Conservation (phyloP, 2,329 filamentous ascomycete species). For the Aureobasidium sp. region DNA sequence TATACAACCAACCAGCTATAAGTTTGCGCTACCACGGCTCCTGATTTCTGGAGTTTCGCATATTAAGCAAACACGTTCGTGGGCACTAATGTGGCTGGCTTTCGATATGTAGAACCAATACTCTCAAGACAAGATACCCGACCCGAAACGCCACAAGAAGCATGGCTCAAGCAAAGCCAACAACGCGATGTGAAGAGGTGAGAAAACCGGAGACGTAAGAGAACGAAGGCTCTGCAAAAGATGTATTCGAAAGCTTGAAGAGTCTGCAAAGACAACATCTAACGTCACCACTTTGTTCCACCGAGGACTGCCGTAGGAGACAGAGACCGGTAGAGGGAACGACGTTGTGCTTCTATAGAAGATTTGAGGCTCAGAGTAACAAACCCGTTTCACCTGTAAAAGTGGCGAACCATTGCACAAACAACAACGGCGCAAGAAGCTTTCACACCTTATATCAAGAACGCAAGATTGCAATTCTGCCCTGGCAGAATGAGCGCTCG, state of each 20-base stretch:
- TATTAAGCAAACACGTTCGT: background rate
- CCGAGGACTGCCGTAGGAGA: background rate
- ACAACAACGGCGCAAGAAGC: background rate
- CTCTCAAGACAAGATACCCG: background rate
- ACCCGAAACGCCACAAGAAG: background rate
- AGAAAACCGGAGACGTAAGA: background rate
- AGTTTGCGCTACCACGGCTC: background rate
- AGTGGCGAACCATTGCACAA: background rate
- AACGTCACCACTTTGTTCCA: background rate
- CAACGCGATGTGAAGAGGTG: background rate
- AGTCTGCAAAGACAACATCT: too few species aligned
- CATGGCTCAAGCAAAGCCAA: background rate
- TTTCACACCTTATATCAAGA: background rate
- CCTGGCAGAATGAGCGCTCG: too few species aligned
- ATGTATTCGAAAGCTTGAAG: too few species aligned
- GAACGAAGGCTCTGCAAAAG: too few species aligned
- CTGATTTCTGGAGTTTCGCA: too few species aligned
- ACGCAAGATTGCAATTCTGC: background rate
- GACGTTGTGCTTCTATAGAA: background rate
- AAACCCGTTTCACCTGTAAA: background rate
- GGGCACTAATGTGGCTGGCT: background rate
- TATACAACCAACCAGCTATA: background rate
- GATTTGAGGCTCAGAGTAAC: background rate
- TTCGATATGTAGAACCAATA: background rate
- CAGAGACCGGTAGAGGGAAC: background rate